Percentiles rank a stretch among this genome's conserved stretches.
These are phyloP conservation scores for Dissoconium aciculare DNA, from an alignment of 2,329 filamentous ascomycete genomes.

Conservation along the genomic window DNA sequence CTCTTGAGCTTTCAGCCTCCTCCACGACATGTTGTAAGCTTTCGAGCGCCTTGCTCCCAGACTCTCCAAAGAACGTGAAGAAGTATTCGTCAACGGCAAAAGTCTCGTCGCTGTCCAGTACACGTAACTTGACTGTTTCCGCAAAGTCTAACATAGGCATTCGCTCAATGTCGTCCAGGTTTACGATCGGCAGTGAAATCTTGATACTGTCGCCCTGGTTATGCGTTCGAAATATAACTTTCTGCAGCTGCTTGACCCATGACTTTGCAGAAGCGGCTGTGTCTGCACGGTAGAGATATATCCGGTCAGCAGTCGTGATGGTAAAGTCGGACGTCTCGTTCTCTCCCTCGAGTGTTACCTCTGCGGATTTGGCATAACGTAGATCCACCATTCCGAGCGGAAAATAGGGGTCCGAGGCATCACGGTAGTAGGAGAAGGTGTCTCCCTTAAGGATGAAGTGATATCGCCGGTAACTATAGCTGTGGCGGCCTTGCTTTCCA, in stretches of 20 bases:
- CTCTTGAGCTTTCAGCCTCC: not conserved
- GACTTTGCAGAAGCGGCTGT: slow-evolving; percentile 78
- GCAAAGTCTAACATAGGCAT: slow-evolving; percentile 81
- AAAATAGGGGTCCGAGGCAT: slow-evolving; percentile 77
- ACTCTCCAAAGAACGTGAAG: slow-evolving; percentile 76
- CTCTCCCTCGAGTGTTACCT: slow-evolving; percentile 33
- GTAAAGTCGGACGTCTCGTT: slow-evolving; percentile 58
- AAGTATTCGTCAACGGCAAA: slow-evolving; percentile 97
- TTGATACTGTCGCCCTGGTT: slow-evolving; percentile 97
- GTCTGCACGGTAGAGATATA: slow-evolving; percentile 79
- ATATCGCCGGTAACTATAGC: slow-evolving; percentile 74
- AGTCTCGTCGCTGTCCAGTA: slow-evolving; percentile 85
- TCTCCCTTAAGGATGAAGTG: slow-evolving; percentile 91
- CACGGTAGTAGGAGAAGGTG: slow-evolving; percentile 76
- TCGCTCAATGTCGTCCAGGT: slow-evolving; percentile 84
- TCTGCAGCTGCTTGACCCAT: slow-evolving; percentile 88
- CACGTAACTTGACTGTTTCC: slow-evolving; percentile 83
- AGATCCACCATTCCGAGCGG: slow-evolving; percentile 84
- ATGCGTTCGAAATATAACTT: slow-evolving; percentile 87
- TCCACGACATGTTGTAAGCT: slow-evolving; percentile 50
- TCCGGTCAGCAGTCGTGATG: slow-evolving; percentile 67
- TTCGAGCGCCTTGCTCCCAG: slow-evolving; percentile 50
- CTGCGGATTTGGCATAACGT: slow-evolving; percentile 80
- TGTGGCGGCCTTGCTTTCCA: slow-evolving; percentile 74
- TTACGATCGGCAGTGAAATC: slow-evolving; percentile 76